Evolutionary conservation across 2,329 filamentous ascomycete genomes (phyloP), one percentile per base, ranked within the genome.

Genomic region (Coniochaeta sp.): DNA sequence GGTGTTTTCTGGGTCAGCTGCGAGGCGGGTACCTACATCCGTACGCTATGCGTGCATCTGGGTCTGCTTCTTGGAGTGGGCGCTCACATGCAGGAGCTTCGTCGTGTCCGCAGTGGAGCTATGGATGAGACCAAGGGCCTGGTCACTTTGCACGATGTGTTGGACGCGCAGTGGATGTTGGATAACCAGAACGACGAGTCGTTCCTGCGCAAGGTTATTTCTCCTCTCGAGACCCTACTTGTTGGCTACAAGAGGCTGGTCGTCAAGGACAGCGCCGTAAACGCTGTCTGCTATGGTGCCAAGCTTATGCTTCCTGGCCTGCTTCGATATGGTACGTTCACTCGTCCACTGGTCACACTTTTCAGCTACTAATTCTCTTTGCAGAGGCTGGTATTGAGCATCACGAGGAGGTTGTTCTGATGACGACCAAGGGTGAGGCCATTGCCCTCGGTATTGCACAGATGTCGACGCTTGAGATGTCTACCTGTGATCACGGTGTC

Each of bases 1-100:
- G 95, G 90, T 76, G 93, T 98, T 60, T 99, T 99, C 85, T 98
- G 95, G 93, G 95, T 98, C 69, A 96, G 91, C 78, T 99, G 95
- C 77, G 95, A 99, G 79, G 95, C 92, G 61, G 95, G 95, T 74
- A 99, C 95, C 65, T 99, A 99, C 77, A 98, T 99, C 74, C 90
- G 95, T 81, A 99, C 95, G 40, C 87, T 99, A 56, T 98, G 95
- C 77, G 93, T 98, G 50, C 95, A 98, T 79, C 77, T 99, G 68
- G 90, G 91, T 76, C 78, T 87, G 61, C 75, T 87, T 50, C 78
- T 87, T 55, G 84, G 93, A 73, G 92, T 96, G 61, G 93, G 93
- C 67, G 95, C 91, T 59, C 92, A 98, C 80, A 98, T 98, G 93
- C 93, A 98, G 81, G 93, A 98, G 81, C 87, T 98, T 68, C 87